Evolutionary conservation across 441 rosid species (phyloP).

Genomic region (Sinapis alba): DNA sequence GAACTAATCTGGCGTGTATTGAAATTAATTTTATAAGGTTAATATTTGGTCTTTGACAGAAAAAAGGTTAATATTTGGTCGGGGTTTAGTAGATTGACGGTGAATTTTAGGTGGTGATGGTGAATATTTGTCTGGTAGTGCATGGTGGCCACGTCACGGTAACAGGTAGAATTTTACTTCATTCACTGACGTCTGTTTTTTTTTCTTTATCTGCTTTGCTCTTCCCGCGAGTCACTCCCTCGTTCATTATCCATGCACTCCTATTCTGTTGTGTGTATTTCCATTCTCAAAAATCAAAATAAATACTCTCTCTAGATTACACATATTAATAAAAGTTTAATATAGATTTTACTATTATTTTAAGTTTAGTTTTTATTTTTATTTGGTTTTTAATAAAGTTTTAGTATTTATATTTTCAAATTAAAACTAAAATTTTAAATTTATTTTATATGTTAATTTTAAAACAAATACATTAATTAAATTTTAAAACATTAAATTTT

Average conservation of each 20-base stretch:
- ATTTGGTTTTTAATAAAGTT: no score
- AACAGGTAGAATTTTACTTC: background rate
- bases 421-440: no score
- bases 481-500: no score
- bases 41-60: constrained; percentile 23
- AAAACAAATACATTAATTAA: no score
- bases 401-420: no score
- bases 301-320: no score
- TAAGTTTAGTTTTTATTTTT: no score
- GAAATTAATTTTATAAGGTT: background rate
- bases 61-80: constrained; percentile 7
- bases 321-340: no score
- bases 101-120: constrained; percentile 26
- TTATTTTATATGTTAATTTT: no score
- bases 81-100: constrained; percentile 17
- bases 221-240: background rate
- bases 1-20: background rate
- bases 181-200: constrained; percentile 9
- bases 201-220: background rate
- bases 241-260: background rate
- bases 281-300: background rate
- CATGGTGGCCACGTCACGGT: constrained; percentile 32
- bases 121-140: constrained; percentile 29
- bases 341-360: no score
- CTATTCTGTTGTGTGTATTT: background rate